Base-by-base conservation (phyloP, 1,284 basidiomycete species). In the Tilletia caries region DNA sequence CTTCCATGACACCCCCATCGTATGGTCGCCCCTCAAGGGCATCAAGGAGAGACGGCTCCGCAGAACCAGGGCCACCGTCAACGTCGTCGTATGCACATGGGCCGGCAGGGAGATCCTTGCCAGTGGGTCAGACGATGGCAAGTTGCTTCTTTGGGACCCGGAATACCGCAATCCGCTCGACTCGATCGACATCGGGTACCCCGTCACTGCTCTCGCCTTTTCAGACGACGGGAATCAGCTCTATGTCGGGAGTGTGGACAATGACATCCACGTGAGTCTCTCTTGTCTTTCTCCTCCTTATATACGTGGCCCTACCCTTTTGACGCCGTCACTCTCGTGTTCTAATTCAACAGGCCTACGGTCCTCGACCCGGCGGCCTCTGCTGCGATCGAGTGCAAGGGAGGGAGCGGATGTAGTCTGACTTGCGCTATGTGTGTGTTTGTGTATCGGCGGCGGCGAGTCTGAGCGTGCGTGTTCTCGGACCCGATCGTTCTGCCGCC, bases 161-260 rank as follows among this genome's bases (percentile, higher is more conserved):
- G 66, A 75, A 25, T 60, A 74, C 10, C 73, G 75, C 34, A 69
- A 78, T 43, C 75, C 79, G 2, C 52, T 81, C n/a, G 82, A 82
- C 62, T 52, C 70, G 10, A 46, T 83, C 46, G 74, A 80, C 4
- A 73, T 82, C 1, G 79, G 79, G 29, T 83, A 83, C 71, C 82
- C 82, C 1, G 73, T 83, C 15, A 83, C 82, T 0, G 79, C 81
- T 2, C 73, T 83, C 1, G 79, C 71, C 3, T 83, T 82, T 60
- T 76, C 77, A 20, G 77, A 77, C 20, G 82, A 83, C 62, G 78
- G 77, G 1, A 75, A 75, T 50, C 79, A 82, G 70, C 65, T 83
- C 50, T 83, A 75, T 66, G 76, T 83, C 10, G 82, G 77, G 2
- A 80, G 82, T 29, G 69, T 83, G 32, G 82, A 83, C 73, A 83